Base-by-base conservation (phyloP, 202 grass and related monocot species). In the Schoenoplectus triqueter region DNA sequence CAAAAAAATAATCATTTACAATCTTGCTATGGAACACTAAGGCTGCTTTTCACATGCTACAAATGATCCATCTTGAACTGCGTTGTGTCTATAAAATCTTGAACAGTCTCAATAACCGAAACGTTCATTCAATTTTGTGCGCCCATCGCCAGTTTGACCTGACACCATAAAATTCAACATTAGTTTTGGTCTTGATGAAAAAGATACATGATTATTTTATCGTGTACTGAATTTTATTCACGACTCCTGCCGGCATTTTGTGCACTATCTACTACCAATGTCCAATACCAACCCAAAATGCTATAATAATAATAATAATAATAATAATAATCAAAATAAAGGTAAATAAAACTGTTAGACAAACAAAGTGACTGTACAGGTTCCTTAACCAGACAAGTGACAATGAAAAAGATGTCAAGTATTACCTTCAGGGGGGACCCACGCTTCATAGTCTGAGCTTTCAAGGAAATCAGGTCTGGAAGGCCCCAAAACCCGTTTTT, bases 141-240 rank as follows among this genome's bases (percentile, higher is more conserved):
- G 96, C 0, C 96, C 96, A 90, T 98, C 96, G 62, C 96, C 96
- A 86, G 96, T 98, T 98, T 98, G 96, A 80, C 96, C 96, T 98
- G 81, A 74, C 61, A 83, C 39, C 10, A 84, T n/a, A 87, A 82
- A 19, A 76, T 76, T 84, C 47, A 62, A 47, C 62, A 88, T 64
- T 15, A 44, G 11, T 48, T 41, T 73, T 83, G 47, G 48, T 78
- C 82, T 66, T 78, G 22, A 31, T 31, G 5, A 31, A 69, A 87
- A 84, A 57, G 46, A 46, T 78, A 40, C 9, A 69, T 65, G 11
- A 5, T 60, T 52, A 10, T 2, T 6, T 61, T 0, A 64, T 20
- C 52, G 0, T 51, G 31, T 31, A 31, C 31, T 31, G 31, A 31
- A 59, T 9, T 78, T 78, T 60, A 78, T 78, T 42, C 31, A 42